Evolutionary conservation across 768 basidiomycete species (phyloP), one percentile per base, ranked within the genome.

Genomic region (Hygrocybe punicea): DNA sequence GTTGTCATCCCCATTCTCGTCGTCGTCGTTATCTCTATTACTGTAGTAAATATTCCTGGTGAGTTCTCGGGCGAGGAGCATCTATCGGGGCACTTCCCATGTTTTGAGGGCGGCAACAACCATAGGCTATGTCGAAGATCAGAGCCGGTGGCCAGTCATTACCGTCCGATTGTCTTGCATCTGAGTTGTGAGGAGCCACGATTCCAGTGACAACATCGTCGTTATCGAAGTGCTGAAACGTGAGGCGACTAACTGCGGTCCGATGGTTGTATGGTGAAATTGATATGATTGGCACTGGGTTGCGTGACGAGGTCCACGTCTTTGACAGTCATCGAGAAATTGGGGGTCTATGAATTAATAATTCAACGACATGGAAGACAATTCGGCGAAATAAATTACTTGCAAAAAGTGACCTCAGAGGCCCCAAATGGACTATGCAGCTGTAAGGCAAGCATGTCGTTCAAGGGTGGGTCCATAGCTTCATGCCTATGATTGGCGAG

Each of bases 321-420:
- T 34, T 54, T 54, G 58, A 59, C 58, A 34, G 44, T 47, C 61
- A 62, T 62, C 47, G 59, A 56, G 48, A 62, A 62, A 58, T 62
- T 62, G 51, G 61, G 61, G 46, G 61, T 62, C 59, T 62, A 60
- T 40, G 25, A 60, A 62, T 55, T 60, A 37, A 4, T 42, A 16
- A 16, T 16, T 42, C 9, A 39, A 39, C n/a, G 14, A 45, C 45
- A 47, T 47, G 60, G 55, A 50, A 58, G 53, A 46, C 16, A 55
- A 55, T 33, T 23, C 11, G 39, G 53, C 46, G 42, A 9, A 67
- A 46, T 59, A 61, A 60, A 58, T 55, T 53, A 62, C 63, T 62
- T 67, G 55, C 56, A 64, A 60, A 62, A 64, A 37, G 63, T 61
- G 53, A 59, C 61, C 54, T 49, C 21, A 54, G 63, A 62, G 39